A percentile compares a stretch with the other conserved stretches of the same genome.
Conservation (phyloP, 2,329 filamentous ascomycete genomes). For the Cryphonectria radicalis region DNA sequence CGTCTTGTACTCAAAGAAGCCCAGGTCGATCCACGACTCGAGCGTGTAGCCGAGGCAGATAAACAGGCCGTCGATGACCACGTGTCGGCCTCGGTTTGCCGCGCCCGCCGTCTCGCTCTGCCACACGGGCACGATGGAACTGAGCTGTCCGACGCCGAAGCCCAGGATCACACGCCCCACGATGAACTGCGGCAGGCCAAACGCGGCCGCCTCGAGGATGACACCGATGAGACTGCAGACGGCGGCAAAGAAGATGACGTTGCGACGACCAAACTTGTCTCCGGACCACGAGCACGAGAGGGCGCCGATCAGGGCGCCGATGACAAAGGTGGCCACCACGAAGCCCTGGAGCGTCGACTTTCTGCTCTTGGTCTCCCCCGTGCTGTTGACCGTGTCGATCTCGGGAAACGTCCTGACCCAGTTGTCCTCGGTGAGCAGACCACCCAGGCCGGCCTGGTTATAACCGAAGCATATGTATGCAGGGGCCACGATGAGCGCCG, state of each 20-base stretch:
- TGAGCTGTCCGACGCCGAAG: conserved; percentile 49
- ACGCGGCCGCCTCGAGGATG: conserved; percentile 51
- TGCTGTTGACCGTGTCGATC: conserved; percentile 51
- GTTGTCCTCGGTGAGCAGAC: conserved; percentile 42
- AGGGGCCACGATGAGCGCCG: conserved; percentile 32
- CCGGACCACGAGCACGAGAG: conserved; percentile 40
- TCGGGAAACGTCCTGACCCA: conserved; percentile 50
- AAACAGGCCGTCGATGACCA: conserved; percentile 33
- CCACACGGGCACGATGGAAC: conserved; percentile 48
- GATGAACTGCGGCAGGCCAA: conserved; percentile 52
- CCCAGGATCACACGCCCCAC: conserved; percentile 56
- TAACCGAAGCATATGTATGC: conserved; percentile 55
- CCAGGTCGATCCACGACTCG: conserved; percentile 32
- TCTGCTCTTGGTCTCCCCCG: conserved; percentile 45
- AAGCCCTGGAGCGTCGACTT: conserved; percentile 41
- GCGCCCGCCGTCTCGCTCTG: conserved; percentile 34
- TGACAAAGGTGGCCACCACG: conserved; percentile 32
- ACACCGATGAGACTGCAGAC: conserved; percentile 55
- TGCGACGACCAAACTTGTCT: conserved; percentile 54
- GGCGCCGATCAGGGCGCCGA: conserved; percentile 34
- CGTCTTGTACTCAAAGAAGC: conserved; percentile 30
- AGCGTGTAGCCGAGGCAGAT: conserved; percentile 30
- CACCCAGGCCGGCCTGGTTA: conserved; percentile 55
- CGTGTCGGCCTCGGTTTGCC: conserved; percentile 32
- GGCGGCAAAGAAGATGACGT: conserved; percentile 53